Base-by-base conservation (phyloP, 768 basidiomycete genomes). In the Mrakia gelida region DNA sequence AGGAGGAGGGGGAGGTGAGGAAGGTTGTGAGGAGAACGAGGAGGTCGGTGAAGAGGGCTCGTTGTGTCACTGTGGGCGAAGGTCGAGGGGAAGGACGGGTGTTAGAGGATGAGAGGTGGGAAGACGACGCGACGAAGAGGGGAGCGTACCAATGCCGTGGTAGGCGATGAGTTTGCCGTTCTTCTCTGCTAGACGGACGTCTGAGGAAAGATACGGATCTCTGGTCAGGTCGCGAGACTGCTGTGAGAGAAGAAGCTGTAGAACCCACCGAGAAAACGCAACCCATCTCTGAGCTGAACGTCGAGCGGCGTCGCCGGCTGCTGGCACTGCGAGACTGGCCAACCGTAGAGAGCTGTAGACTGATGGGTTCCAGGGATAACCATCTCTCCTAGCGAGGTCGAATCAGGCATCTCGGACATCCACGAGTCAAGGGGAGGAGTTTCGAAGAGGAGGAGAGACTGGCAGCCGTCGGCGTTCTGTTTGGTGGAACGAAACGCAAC, bases 271-370 rank as follows among this genome's bases (percentile, higher is more conserved):
- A 81, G 63, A 52, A 80, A 80, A 28, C 81, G 62, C 34, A 95
- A 91, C 9, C 94, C 95, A 23, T 89, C 88, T 18, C 86, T 85
- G 15, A 98, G 87, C 84, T 98, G 95, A 28, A 86, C 84, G 41
- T 85, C 85, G 34, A 96, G 88, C 0, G 90, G 88, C 0, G 89
- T 91, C 6, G 84, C 82, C 13, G 85, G 85, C 52, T 88, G 88
- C 83, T 97, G 94, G 82, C 95, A 98, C 82, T 96, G 93, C 0
- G 92, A 92, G 54, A 95, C 80, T 0, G 83, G 83, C 75, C 80
- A 78, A 38, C 80, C 71, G 74, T 78, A 80, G 73, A 77, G 65
- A 21, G 81, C 81, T 26, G 77, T 79, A 21, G 80, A 78, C 62
- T 74, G 54, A 15, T 79, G 88, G 85, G 80, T 84, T 88, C 93